Conservation (phyloP, 108 stramenopile genomes). For the Epipyxis sp. region DNA sequence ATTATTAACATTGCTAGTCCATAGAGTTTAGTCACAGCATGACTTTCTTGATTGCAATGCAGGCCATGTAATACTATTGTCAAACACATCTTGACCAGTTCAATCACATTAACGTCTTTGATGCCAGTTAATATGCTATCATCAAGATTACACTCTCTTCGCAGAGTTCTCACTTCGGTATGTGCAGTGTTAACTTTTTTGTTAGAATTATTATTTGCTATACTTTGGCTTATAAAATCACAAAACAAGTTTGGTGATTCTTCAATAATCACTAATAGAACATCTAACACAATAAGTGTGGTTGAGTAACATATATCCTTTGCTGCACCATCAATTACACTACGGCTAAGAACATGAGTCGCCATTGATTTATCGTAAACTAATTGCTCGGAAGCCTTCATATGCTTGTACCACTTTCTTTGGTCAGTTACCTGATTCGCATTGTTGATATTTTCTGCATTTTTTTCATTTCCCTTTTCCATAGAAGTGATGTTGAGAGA, state of each 20-base stretch:
- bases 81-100: background rate
- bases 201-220: too few relatives aligned
- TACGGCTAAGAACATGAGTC: too few relatives aligned
- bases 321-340: too few relatives aligned
- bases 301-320: background rate
- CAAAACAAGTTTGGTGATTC: slow-evolving; percentile 1
- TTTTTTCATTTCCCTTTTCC: too few relatives aligned
- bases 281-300: background rate
- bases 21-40: background rate
- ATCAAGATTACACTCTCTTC: slow-evolving; percentile 5
- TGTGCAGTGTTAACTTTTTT: too few relatives aligned
- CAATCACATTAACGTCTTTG: background rate
- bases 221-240: background rate
- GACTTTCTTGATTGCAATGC: background rate
- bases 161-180: too few relatives aligned
- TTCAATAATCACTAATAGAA: background rate
- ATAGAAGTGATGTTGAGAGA: too few relatives aligned
- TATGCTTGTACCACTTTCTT: too few relatives aligned
- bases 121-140: background rate
- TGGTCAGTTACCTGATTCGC: too few relatives aligned
- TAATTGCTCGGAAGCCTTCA: too few relatives aligned
- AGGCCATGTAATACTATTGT: slow-evolving; percentile 12
- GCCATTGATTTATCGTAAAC: too few relatives aligned
- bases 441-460: too few relatives aligned
- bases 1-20: background rate